phyloP scores from a whole-genome alignment of 371 early-diverging fungal species.

The Syncephalastrum monosporum region DNA sequence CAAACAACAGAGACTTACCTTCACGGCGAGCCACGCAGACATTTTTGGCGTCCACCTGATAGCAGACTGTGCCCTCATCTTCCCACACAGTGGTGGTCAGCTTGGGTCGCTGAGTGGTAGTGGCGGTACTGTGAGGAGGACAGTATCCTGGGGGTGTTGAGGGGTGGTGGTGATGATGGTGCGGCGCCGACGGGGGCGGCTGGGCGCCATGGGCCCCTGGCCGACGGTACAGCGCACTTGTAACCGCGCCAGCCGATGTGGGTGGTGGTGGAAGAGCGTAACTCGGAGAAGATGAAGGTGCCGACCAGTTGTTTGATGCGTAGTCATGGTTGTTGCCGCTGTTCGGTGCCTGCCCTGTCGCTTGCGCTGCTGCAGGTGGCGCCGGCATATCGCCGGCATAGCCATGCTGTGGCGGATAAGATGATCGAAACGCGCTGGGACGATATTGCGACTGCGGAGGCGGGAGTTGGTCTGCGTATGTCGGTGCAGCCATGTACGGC shows the following conservation, averaged over 20 bases:
- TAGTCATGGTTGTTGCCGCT: too few species aligned
- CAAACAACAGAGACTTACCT: constrained; percentile 37
- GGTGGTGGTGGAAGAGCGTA: constrained; percentile 18
- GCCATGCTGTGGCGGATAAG: constrained; percentile 7
- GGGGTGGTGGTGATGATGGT: constrained; percentile 7
- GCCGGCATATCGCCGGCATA: constrained; percentile 4
- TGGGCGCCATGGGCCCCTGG: constrained; percentile 11
- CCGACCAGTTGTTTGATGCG: background rate
- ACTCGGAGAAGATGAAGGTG: constrained; percentile 15
- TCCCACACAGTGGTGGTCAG: constrained; percentile 83
- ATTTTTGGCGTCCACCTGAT: constrained; percentile 77
- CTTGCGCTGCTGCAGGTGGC: too few species aligned
- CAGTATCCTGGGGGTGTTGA: constrained; percentile 4
- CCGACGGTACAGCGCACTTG: constrained; percentile 10
- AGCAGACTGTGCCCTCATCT: constrained; percentile 78
- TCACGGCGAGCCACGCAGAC: constrained; percentile 79
- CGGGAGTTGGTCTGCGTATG: constrained; percentile 18
- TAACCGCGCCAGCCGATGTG: constrained; percentile 16
- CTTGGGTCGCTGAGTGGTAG: constrained; percentile 51
- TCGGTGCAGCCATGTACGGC: constrained; percentile 21
- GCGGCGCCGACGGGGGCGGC: constrained; percentile 14
- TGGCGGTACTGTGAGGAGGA: constrained; percentile 1
- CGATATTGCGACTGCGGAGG: constrained; percentile 26
- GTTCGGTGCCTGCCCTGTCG: too few species aligned
- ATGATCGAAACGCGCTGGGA: constrained; percentile 29